Base-by-base conservation (phyloP, 345 rosid species). In the Schrenkiella parvula region DNA sequence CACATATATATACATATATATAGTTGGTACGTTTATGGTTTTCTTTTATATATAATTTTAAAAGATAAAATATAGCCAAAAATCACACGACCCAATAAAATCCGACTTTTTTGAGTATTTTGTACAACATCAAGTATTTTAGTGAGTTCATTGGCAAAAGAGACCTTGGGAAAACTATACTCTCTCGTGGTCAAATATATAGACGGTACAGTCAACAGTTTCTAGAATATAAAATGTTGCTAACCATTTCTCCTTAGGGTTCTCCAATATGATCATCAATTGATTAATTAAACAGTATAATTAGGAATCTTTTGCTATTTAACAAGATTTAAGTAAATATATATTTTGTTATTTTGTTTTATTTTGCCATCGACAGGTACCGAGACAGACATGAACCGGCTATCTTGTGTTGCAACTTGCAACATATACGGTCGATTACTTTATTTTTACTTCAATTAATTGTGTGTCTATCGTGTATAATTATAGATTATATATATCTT, bases 381-480 rank as follows among this genome's bases (percentile, higher is more conserved):
- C 78, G 35, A 72, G 77, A 34, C 77, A 55, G 66, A 26, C 77
- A 64, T 73, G 71, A 73, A 46, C 57, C 44, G 54, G 60, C 26
- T 66, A 28, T 29, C 42, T 56, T 46, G 50, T 55, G 64, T 65
- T 37, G 37, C 42, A 73, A 44, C 65, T 64, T 35, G 43, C 50
- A 64, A 46, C 58, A 25, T 34, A 5, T 55, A 65, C 71, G 10
- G 66, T 55, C 59, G 58, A 56, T 25, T 64, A 1, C 50, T 43
- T 22, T 51, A 15, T 60, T 26, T 15, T 23, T 35, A 25, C 38
- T 47, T 55, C 47, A 47, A 15, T 35, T 34, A 12, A 26, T 65
- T 56, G 43, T 31, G 15, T 34, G 28, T n/a, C 55, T 56, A 42
- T 46, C 21, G 25, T 72, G 55, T 64, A 53, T 21, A 63, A 31